Evolutionary conservation across 2,329 filamentous ascomycete species (phyloP), one percentile per base, ranked within the genome.

Genomic region (Epichloe sibirici): DNA sequence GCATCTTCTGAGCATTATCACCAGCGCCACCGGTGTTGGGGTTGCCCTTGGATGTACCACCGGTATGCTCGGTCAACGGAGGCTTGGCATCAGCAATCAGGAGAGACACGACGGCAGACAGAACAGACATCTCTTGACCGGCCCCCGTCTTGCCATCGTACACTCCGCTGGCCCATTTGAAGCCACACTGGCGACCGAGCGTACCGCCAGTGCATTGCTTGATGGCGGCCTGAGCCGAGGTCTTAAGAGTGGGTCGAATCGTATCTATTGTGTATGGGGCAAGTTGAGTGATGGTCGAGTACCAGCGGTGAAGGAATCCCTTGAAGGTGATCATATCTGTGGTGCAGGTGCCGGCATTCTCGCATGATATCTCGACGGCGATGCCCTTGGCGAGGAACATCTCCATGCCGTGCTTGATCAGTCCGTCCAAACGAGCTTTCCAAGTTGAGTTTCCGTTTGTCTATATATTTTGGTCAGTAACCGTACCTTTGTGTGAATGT

Each of bases 251-350:
- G 1, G 76, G 71, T 49, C 73, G 68, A 51, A 85, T 76, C n/a
- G 63, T 63, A 2, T 70, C 63, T 28, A 68, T 65, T 1, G 75
- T 78, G 46, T 73, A 76, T 0, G 81, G 79, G 1, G 79, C 78
- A 34, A 83, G 58, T 54, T 78, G 70, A 3, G 74, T 72, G 2
- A 74, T 71, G 44, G 73, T 68, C 7, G 75, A 74, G 58, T 83
- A 73, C 75, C 78, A 81, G 23, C 76, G 73, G 38, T 76, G 70
- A 23, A 84, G 66, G 48, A 81, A 76, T 13, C 78, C 81, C 60
- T 84, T 83, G 72, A 82, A 85, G 5, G 77, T 76, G 53, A 76
- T 68, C 67, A 85, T 81, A 57, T 86, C 84, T 44, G 74, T 74
- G 57, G 79, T 79, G 68, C 84, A 87, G 3, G 70, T 76, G 37